A percentile compares a stretch with the other conserved stretches of the same genome.
phyloP scores from a whole-genome alignment of 345 rosid species.

The Arabis alpina region DNA sequence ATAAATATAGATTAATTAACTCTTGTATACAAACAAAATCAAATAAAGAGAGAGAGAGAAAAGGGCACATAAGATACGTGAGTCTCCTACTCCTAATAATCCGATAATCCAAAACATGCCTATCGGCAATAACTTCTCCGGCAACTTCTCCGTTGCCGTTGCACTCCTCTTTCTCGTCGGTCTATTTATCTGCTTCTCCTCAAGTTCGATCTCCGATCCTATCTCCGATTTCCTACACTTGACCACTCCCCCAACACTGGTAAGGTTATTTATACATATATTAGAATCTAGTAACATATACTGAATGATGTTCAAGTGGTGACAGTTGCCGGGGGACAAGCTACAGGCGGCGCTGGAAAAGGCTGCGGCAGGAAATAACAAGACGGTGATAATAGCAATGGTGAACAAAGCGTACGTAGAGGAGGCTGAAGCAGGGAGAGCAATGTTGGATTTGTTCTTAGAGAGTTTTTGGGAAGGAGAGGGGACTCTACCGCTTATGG shows the following conservation, averaged over 20 bases:
- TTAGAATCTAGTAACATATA: constrained; percentile 3
- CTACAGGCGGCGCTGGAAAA: constrained; percentile 48
- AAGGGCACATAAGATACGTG: constrained; percentile 12
- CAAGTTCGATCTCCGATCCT: constrained; percentile 37
- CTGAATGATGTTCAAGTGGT: background rate
- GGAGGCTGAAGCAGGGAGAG: constrained; percentile 42
- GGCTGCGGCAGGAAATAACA: constrained; percentile 67
- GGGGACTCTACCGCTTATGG: constrained; percentile 54
- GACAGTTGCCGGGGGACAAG: constrained; percentile 49
- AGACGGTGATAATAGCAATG: constrained; percentile 62
- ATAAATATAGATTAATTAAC: background rate
- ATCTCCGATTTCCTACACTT: constrained; percentile 5
- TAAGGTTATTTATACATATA: constrained; percentile 28
- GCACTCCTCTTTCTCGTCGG: constrained; percentile 47
- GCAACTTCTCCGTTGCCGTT: constrained; percentile 25
- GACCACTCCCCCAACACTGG: constrained; percentile 15
- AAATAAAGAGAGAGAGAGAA: background rate
- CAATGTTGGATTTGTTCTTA: constrained; percentile 75
- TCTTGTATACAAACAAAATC: background rate
- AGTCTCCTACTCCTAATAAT: constrained; percentile 20
- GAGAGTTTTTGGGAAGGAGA: constrained; percentile 85
- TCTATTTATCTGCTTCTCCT: constrained; percentile 45
- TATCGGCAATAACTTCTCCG: constrained; percentile 24
- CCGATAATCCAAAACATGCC: constrained; percentile 42
- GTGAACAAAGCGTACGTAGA: constrained; percentile 76